Percentiles rank a stretch among this genome's conserved stretches.
These are phyloP conservation scores for Verticillium longisporum DNA, from an alignment of 2,329 filamentous ascomycete genomes.

Conservation along the genomic window DNA sequence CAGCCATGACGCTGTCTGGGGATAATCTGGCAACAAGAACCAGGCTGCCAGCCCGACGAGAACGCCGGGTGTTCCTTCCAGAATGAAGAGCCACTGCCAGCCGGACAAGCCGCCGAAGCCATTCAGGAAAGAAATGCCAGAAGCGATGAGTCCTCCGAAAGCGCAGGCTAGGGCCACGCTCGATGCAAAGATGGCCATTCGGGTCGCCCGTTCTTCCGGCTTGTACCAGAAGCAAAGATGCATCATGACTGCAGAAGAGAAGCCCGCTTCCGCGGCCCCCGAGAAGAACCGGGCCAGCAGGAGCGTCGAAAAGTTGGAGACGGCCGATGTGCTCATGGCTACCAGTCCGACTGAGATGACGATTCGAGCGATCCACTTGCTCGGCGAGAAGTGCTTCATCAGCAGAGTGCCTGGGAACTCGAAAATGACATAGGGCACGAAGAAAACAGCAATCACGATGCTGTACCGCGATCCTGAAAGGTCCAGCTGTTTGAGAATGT, in stretches of 20 bases:
- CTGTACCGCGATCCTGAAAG: constrained; percentile 19
- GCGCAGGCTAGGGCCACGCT: constrained; percentile 50
- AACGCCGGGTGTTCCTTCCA: constrained; percentile 21
- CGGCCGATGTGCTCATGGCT: constrained; percentile 37
- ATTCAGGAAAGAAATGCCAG: constrained; percentile 36
- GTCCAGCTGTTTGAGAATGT: constrained; percentile 18
- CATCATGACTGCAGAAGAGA: constrained; percentile 47
- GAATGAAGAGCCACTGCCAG: constrained; percentile 10
- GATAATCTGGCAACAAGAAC: constrained; percentile 21
- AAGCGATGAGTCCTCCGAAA: constrained; percentile 54
- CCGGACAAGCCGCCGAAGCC: constrained; percentile 5
- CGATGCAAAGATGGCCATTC: constrained; percentile 53
- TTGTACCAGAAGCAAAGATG: constrained; percentile 58
- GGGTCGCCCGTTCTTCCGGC: constrained; percentile 47
- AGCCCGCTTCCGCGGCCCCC: constrained; percentile 41
- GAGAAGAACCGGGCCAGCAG: constrained; percentile 40
- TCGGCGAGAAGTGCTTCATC: constrained; percentile 22
- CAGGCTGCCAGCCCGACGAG: constrained; percentile 19
- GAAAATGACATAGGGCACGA: constrained; percentile 17
- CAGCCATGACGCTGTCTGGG: constrained; percentile 21
- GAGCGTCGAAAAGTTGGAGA: constrained; percentile 36
- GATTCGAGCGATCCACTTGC: constrained; percentile 23
- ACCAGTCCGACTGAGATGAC: constrained; percentile 41
- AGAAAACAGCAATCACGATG: constrained; percentile 18
- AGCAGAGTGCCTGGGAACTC: constrained; percentile 22